Evolutionary conservation across 2,329 filamentous ascomycete genomes (phyloP).

Genomic region (Fusarium lateritium): DNA sequence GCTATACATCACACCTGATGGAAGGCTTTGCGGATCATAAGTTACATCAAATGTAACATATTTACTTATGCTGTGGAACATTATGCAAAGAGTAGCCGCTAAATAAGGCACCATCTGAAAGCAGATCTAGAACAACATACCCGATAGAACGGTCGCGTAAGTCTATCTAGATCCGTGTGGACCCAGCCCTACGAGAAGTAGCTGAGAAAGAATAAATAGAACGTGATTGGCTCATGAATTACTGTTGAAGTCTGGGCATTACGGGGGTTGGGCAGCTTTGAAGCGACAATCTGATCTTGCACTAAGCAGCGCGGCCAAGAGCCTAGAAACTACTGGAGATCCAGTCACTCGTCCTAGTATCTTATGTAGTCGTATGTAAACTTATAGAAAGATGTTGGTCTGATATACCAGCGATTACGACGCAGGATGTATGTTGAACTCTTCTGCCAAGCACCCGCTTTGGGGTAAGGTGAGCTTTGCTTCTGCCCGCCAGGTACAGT

Average conservation of each 20-base stretch:
- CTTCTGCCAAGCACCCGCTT: too few relatives aligned
- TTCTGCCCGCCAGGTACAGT: too few relatives aligned
- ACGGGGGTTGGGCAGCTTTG: neutral
- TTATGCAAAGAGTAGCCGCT: neutral
- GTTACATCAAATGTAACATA: too few relatives aligned
- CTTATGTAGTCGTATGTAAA: neutral
- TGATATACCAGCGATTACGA: too few relatives aligned
- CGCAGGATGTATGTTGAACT: too few relatives aligned
- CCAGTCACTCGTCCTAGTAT: neutral
- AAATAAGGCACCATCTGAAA: slow-evolving; percentile 4
- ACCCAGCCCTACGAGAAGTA: neutral
- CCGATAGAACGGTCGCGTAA: neutral
- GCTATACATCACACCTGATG: too few relatives aligned
- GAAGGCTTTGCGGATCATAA: too few relatives aligned
- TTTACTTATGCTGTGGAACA: neutral
- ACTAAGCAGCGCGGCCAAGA: neutral
- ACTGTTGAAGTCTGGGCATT: neutral
- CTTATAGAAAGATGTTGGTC: too few relatives aligned
- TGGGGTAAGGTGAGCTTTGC: too few relatives aligned
- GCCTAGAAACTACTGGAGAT: too few relatives aligned
- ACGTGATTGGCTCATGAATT: slow-evolving; percentile 19
- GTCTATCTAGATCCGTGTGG: neutral
- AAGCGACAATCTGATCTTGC: neutral
- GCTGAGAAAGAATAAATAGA: fast-evolving
- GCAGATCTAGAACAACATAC: slow-evolving; percentile 8